Evolutionary conservation across 2,329 filamentous ascomycete species (phyloP).

Genomic region (Sporothrix humicola): DNA sequence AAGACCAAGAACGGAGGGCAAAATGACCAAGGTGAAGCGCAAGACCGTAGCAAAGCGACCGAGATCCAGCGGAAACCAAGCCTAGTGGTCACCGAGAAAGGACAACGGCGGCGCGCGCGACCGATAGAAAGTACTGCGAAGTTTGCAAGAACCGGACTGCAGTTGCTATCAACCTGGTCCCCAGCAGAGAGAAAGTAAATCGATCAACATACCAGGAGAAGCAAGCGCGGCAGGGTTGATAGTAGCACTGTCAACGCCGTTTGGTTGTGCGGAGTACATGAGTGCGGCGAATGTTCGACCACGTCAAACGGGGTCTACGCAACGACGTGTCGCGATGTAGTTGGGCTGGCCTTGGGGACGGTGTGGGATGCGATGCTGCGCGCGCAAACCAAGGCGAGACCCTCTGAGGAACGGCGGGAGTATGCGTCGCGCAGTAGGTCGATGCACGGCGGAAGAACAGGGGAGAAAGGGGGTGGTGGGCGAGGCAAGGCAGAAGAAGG

Average conservation of each 20-base stretch:
- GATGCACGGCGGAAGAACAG: conserved; percentile 50
- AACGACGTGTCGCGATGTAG: conserved; percentile 67
- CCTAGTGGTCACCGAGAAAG: conserved; percentile 5
- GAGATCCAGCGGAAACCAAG: conserved; percentile 10
- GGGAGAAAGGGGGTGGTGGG: conserved; percentile 11
- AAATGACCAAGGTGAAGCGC: neutral
- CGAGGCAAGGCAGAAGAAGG: neutral
- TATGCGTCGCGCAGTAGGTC: conserved; percentile 44
- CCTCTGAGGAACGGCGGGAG: conserved; percentile 43
- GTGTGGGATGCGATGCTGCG: conserved; percentile 41
- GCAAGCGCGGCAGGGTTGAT: conserved; percentile 90
- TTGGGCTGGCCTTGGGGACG: conserved; percentile 52
- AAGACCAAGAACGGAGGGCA: neutral
- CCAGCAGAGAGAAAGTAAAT: neutral
- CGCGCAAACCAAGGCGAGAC: conserved; percentile 40
- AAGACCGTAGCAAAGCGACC: neutral
- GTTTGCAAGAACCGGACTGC: neutral
- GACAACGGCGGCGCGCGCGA: conserved; percentile 7
- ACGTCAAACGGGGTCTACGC: conserved; percentile 55
- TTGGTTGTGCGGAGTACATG: conserved; percentile 68
- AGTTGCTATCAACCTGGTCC: neutral
- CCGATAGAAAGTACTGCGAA: conserved; percentile 13
- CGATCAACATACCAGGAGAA: conserved; percentile 65
- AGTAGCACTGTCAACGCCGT: conserved; percentile 82
- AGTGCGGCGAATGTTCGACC: conserved; percentile 52